phyloP scores from a whole-genome alignment of 495 filamentous ascomycete genomes.

The Talaromyces nanjingensis region DNA sequence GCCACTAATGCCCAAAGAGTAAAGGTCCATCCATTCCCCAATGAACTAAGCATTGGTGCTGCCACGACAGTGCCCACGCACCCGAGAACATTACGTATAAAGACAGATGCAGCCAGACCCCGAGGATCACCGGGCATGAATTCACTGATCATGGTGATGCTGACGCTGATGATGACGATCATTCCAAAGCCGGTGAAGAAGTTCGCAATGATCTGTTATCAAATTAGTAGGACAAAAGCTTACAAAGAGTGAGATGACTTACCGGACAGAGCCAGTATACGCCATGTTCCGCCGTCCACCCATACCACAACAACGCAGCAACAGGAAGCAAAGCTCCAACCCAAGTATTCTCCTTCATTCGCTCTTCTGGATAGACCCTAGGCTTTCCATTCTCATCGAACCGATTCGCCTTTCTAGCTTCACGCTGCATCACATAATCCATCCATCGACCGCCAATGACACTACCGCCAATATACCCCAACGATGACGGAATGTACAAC shows the following conservation, averaged over 20 bases:
- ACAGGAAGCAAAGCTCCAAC: conserved; percentile 1
- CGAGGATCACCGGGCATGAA: conserved; percentile 59
- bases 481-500: conserved; percentile 5
- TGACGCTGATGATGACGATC: conserved; percentile 70
- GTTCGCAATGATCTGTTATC: conserved; percentile 47
- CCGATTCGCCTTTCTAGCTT: background rate
- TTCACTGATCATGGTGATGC: conserved; percentile 67
- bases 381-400: conserved; percentile 6
- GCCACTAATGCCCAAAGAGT: conserved; percentile 59
- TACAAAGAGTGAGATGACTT: conserved; percentile 7
- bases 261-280: conserved; percentile 11
- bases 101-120: conserved; percentile 53
- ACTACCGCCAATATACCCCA: conserved; percentile 10
- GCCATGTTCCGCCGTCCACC: conserved; percentile 10
- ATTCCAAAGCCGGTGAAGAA: conserved; percentile 71
- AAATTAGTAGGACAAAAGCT: conserved; percentile 30
- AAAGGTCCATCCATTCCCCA: conserved; percentile 67
- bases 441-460: conserved; percentile 12
- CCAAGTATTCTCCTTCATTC: conserved; percentile 11
- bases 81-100: conserved; percentile 66
- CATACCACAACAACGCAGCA: conserved; percentile 11
- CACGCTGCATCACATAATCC: conserved; percentile 11
- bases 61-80: conserved; percentile 59
- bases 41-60: conserved; percentile 59
- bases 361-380: conserved; percentile 7